Base-by-base conservation (phyloP, 441 rosid genomes). In the Erysimum cheiri region DNA sequence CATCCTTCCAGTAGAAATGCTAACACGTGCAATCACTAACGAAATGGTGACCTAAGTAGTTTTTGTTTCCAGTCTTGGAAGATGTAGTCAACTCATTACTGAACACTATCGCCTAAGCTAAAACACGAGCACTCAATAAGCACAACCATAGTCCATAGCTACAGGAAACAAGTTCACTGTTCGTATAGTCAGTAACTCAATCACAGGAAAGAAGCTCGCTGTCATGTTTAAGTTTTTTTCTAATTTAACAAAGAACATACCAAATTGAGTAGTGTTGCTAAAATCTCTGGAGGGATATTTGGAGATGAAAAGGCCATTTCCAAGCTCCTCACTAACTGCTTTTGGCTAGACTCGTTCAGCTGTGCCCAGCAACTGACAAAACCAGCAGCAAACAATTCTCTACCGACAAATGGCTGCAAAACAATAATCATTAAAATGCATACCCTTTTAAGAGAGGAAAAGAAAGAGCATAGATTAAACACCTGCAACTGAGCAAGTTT, bases 301-400 rank as follows among this genome's bases (percentile, higher is more conserved):
- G 91, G 92, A 73, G 98, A 92, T 41, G 98, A 96, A 85, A 96
- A 96, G 73, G 99, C 99, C 96, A 90, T 93, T 89, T 96, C 99
- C 81, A 96, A 79, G 83, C 95, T 93, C 71, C 87, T 87, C 77
- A 96, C 98, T 77, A 96, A 72, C 78, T 93, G 98, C 78, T 84
- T 88, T 83, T 93, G 99, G 80, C 98, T 91, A 72, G 86, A 64
- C 72, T 91, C 99, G 62, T 82, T 88, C 71, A 96, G 86, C 78
- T 96, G 93, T 58, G 91, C 84, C 99, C 99, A 96, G 85, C 98
- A 96, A 83, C 99, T 96, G 76, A 96, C 98, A 83, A 96, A 96
- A 73, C 99, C 98, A 79, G 99, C 99, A 57, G 99, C 97, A 79
- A 96, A 96, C 85, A 96, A 81, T 83, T 93, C 98, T 77, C 99